Evolutionary conservation across 371 early-diverging fungal species (phyloP), one percentile per base, ranked within the genome.

Genomic region (Mucor circinelloides): DNA sequence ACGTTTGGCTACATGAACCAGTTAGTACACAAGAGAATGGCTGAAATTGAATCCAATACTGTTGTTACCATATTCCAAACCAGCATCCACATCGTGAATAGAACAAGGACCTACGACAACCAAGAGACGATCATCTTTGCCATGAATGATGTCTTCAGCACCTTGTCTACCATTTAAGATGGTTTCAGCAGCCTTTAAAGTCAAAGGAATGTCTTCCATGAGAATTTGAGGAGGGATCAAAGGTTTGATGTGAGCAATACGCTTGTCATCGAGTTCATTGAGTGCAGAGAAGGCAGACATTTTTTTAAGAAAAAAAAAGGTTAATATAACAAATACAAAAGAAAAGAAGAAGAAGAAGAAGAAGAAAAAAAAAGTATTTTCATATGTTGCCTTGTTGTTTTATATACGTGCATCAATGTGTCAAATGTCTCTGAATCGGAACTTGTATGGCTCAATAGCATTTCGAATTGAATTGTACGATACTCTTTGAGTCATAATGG

Each of bases 141-240:
- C 91, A n/a, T 86, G 81, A 42, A 89, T 82, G 42, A 95, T 91
- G 68, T 91, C 89, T 59, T 86, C 85, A 12, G 90, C 86, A 4
- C 76, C 84, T 31, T 69, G 68, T 69, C 81, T 69, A 23, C 79
- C 79, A 38, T 74, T 66, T 15, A 83, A 61, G 55, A 83, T 83
- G 21, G 83, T 83, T 63, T 83, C 72, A 36, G 80, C 79, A 23
- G 81, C 81, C 60, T 76, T 71, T 27, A 82, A 63, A 13, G 77
- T 77, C 42, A 95, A 78, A 28, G 96, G 94, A 62, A 89, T 77
- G 73, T 95, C 97, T 78, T 92, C 92, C 87, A 94, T 93, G 36
- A 97, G 84, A 71, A 97, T 95, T 81, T 95, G 95, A 52, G 98
- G 98, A 25, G 96, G 95, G 67, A 97, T 91, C 64, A 97, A 84